phyloP scores from a whole-genome alignment of 2,329 filamentous ascomycete genomes.

The Epichloe typhina region DNA sequence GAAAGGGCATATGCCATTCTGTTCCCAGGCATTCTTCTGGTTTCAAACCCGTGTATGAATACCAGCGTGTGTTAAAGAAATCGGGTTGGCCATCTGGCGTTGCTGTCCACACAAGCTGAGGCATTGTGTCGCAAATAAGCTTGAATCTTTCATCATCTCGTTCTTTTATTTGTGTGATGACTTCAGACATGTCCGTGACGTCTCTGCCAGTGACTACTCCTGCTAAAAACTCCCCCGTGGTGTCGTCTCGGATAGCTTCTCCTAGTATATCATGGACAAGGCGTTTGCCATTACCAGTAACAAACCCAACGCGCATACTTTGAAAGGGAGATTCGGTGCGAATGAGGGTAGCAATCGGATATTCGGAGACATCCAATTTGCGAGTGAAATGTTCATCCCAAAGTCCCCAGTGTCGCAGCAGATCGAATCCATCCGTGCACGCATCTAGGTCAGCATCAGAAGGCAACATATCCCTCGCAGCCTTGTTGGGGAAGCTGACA shows the following conservation, averaged over 20 bases:
- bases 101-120: constrained; percentile 62
- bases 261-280: constrained; percentile 53
- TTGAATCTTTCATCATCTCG: constrained; percentile 63
- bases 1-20: constrained; percentile 52
- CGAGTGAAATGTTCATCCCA: constrained; percentile 55
- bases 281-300: constrained; percentile 36
- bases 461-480: constrained; percentile 40
- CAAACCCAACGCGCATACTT: constrained; percentile 49
- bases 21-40: constrained; percentile 48
- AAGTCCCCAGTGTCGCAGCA: constrained; percentile 46
- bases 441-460: constrained; percentile 26
- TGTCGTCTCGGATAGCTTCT: constrained; percentile 52
- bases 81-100: constrained; percentile 52
- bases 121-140: constrained; percentile 62
- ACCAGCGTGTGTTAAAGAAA: constrained; percentile 69
- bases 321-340: constrained; percentile 46
- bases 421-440: constrained; percentile 35
- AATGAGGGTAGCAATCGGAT: constrained; percentile 53
- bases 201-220: constrained; percentile 61
- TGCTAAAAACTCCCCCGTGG: constrained; percentile 60
- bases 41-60: constrained; percentile 59
- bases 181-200: constrained; percentile 54
- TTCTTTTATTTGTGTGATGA: constrained; percentile 56
- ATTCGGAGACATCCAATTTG: constrained; percentile 43
- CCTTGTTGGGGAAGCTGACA: constrained; percentile 60